Evolutionary conservation across 208 protist species (phyloP).

Genomic region (Trypanosoma melophagium): DNA sequence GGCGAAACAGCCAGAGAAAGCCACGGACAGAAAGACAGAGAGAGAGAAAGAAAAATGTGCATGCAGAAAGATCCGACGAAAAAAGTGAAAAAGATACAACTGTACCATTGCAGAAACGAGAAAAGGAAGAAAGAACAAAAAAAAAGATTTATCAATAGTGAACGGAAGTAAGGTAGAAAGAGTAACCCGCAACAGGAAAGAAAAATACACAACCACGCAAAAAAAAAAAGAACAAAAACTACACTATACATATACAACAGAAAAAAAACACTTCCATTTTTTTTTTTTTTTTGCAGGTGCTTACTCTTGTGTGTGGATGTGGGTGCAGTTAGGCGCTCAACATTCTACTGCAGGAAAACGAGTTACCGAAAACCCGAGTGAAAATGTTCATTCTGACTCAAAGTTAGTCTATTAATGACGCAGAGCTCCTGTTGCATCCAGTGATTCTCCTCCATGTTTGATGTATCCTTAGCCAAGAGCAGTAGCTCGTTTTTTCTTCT

Average conservation of each 20-base stretch:
- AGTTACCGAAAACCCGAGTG: constrained; percentile 5
- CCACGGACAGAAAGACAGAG: too few species aligned
- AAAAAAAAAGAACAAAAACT: constrained; percentile 16
- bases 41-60: too few species aligned
- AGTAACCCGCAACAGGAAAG: not conserved
- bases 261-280: too few species aligned
- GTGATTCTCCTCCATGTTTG: constrained; percentile 63
- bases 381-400: constrained; percentile 31
- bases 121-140: constrained; percentile 21
- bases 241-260: constrained; percentile 23
- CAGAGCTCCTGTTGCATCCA: constrained; percentile 76
- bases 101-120: too few species aligned
- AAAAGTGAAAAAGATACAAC: too few species aligned
- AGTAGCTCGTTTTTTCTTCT: constrained; percentile 58
- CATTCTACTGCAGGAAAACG: too few species aligned
- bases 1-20: too few species aligned
- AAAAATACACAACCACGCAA: constrained; percentile 6
- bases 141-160: constrained; percentile 6
- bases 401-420: constrained; percentile 43
- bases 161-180: too few species aligned
- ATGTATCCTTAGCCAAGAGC: constrained; percentile 54
- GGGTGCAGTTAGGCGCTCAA: too few species aligned
- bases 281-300: too few species aligned
- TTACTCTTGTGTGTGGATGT: too few species aligned
- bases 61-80: too few species aligned